Percentiles rank a stretch among this genome's conserved stretches.
phyloP scores from a whole-genome alignment of 2,329 filamentous ascomycete genomes.

The Diaporthe amygdali region DNA sequence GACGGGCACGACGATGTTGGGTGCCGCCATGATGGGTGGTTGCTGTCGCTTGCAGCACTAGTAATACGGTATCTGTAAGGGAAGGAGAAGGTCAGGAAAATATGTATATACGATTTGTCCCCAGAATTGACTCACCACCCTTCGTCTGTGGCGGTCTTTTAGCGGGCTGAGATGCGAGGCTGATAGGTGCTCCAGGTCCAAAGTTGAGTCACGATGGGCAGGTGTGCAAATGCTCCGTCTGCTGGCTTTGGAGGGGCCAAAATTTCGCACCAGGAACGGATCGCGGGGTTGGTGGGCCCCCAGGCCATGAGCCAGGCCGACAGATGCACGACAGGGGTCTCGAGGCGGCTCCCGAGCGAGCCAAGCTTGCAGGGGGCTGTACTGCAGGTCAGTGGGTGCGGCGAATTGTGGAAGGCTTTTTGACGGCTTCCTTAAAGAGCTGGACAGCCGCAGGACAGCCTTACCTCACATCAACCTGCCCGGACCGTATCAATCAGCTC shows the following conservation, averaged over 20 bases:
- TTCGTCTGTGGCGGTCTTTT: not conserved
- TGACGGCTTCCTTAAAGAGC: not conserved
- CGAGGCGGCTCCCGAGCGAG: not conserved
- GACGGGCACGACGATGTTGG: slow-evolving; percentile 56
- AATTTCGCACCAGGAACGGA: slow-evolving; percentile 23
- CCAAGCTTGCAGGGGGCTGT: not conserved
- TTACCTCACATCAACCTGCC: not conserved
- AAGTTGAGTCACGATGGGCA: slow-evolving; percentile 22
- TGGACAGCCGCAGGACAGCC: not conserved
- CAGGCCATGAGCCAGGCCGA: not conserved
- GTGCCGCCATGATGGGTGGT: slow-evolving; percentile 50
- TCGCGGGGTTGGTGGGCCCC: slow-evolving; percentile 23
- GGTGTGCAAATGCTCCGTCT: not conserved
- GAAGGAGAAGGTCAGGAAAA: not conserved
- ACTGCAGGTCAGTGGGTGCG: not conserved
- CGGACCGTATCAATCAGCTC: not conserved
- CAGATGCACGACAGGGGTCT: slow-evolving; percentile 16
- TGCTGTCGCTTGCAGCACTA: not conserved
- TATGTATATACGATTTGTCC: too few species aligned
- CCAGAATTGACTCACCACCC: not conserved
- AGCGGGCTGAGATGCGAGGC: not conserved
- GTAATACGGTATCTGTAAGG: not conserved
- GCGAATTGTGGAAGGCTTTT: not conserved
- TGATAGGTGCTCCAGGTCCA: not conserved
- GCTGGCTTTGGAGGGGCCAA: slow-evolving; percentile 19